phyloP scores from a whole-genome alignment of 225 moss, liverwort and hornwort species.

The Anthoceros angustus region DNA sequence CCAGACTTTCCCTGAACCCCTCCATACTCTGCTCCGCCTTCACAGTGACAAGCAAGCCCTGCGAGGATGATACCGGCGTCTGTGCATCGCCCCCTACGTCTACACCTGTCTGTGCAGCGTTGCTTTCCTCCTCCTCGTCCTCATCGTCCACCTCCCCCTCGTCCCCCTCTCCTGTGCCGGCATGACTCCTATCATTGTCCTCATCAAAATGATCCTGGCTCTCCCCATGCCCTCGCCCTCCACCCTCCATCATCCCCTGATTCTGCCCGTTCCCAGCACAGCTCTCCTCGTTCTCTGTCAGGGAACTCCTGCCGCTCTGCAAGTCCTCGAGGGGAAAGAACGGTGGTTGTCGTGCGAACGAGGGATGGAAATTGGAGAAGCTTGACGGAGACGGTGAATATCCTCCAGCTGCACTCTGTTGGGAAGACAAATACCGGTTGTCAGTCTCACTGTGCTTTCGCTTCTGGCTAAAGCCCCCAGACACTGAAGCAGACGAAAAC shows the following conservation, averaged over 20 bases:
- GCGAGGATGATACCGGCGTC: constrained; percentile 36
- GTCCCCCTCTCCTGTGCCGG: constrained; percentile 23
- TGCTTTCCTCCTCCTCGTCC: constrained; percentile 38
- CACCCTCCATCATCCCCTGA: constrained; percentile 33
- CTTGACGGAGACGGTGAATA: constrained; percentile 4
- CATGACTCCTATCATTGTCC: constrained; percentile 19
- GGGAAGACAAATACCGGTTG: constrained; percentile 8
- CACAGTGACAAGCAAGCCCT: constrained; percentile 30
- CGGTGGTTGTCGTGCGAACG: constrained; percentile 17
- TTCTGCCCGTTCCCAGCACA: constrained; percentile 19
- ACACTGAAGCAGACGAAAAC: constrained; percentile 39
- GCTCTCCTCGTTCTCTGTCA: constrained; percentile 29
- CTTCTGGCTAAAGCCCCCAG: constrained; percentile 48
- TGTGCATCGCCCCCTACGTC: constrained; percentile 44
- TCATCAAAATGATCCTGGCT: constrained; percentile 37
- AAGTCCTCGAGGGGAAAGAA: constrained; percentile 6
- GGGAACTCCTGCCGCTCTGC: constrained; percentile 35
- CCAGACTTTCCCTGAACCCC: constrained; percentile 53
- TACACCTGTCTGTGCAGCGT: constrained; percentile 36
- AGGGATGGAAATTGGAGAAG: constrained; percentile 27
- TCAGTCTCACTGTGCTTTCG: constrained; percentile 33
- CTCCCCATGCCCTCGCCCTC: constrained; percentile 31
- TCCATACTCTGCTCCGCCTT: constrained; percentile 74
- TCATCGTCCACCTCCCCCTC: constrained; percentile 44
- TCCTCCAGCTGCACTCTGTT: constrained; percentile 14